Conservation (phyloP, 75 land plant genomes). For the Cunninghamia lanceolata region DNA sequence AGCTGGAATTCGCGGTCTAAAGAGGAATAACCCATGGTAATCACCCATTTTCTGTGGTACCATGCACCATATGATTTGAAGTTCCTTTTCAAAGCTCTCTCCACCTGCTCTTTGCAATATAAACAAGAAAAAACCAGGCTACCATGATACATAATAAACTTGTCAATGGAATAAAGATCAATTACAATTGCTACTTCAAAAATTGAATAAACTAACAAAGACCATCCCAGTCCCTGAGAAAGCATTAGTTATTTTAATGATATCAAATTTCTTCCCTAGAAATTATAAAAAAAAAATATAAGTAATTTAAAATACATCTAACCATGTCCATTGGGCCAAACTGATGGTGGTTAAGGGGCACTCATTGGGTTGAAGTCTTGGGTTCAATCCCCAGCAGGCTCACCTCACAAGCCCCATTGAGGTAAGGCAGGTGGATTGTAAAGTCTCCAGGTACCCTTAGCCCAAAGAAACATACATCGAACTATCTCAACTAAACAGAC, state of each 20-base stretch:
- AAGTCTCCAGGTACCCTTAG: neutral
- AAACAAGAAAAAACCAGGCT: constrained; percentile 6
- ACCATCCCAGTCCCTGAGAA: too few species aligned
- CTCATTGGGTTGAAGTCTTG: too few species aligned
- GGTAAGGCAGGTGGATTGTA: neutral
- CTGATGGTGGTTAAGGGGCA: neutral
- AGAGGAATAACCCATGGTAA: constrained; percentile 56
- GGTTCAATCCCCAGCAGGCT: neutral
- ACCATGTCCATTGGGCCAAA: neutral
- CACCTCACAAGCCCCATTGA: neutral
- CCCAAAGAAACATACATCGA: neutral
- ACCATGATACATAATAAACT: neutral
- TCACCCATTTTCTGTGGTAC: constrained; percentile 93
- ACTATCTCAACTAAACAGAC: neutral
- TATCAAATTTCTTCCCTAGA: neutral
- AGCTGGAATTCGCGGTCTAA: constrained; percentile 66
- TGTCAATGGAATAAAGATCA: neutral
- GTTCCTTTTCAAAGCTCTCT: constrained; percentile 71
- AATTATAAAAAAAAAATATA: neutral
- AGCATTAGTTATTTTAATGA: neutral
- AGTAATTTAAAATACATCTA: neutral
- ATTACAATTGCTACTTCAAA: constrained; percentile 1
- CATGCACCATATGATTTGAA: constrained; percentile 88
- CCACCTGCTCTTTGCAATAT: constrained; percentile 49
- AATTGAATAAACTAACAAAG: too few species aligned